Conservation (phyloP, 768 basidiomycete species). For the Boletellus ananiceps region DNA sequence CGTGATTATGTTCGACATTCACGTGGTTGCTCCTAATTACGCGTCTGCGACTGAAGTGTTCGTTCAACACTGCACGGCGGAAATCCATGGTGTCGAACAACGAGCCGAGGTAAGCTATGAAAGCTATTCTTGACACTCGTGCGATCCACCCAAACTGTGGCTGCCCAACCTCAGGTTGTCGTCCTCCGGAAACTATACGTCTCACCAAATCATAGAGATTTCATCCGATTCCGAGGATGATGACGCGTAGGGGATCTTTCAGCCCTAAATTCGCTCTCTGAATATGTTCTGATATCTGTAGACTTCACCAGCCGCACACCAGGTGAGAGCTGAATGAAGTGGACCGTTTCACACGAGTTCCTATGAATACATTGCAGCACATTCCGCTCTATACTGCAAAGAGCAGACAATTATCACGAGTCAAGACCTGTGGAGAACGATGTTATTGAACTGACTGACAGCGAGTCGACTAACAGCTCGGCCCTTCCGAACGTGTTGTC, state of each 20-base stretch:
- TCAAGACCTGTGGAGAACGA: conserved; percentile 7
- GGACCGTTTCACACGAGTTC: conserved; percentile 1
- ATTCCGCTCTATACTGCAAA: neutral
- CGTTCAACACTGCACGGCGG: no score
- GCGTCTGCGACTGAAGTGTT: neutral
- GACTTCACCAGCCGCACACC: conserved; percentile 1
- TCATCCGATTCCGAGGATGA: conserved; percentile 43
- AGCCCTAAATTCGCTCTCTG: neutral
- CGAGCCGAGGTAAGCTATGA: conserved; percentile 32
- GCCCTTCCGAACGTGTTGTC: conserved; percentile 24
- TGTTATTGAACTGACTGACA: conserved; percentile 31
- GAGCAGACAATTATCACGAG: neutral
- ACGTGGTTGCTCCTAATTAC: conserved; percentile 8
- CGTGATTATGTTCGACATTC: conserved; percentile 15
- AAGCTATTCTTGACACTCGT: neutral
- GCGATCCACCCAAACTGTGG: neutral
- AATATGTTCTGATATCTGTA: neutral
- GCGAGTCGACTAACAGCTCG: conserved; percentile 18
- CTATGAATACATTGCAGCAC: conserved; percentile 6
- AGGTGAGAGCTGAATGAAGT: conserved; percentile 7
- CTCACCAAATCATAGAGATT: conserved; percentile 48
- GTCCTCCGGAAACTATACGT: neutral
- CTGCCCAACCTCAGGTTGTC: neutral
- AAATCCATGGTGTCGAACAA: conserved; percentile 40
- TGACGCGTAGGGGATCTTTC: conserved; percentile 29